These are phyloP conservation scores for Trichosporon faecale DNA, from an alignment of 1,284 basidiomycete species.

Conservation along the genomic window DNA sequence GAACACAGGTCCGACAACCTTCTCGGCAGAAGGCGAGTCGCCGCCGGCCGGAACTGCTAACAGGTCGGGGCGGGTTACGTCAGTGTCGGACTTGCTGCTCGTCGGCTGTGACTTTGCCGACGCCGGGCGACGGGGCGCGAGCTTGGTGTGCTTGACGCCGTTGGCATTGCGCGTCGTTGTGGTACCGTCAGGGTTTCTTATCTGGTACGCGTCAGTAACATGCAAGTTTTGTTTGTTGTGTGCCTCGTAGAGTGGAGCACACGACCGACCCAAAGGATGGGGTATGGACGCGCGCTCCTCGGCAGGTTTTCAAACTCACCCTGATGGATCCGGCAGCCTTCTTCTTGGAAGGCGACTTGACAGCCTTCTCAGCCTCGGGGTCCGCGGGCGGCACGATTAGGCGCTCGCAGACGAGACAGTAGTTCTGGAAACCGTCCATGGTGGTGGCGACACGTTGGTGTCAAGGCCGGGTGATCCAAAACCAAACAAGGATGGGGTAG, in stretches of 20 bases:
- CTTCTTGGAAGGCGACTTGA: constrained; percentile 25
- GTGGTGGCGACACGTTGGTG: constrained; percentile 11
- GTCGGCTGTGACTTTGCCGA: neutral
- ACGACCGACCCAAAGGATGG: neutral
- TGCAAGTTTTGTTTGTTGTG: neutral
- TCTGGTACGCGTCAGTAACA: constrained; percentile 24
- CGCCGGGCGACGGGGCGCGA: constrained; percentile 29
- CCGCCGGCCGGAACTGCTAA: neutral
- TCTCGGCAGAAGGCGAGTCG: constrained; percentile 7
- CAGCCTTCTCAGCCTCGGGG: constrained; percentile 26
- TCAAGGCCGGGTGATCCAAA: neutral
- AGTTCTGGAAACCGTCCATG: constrained; percentile 38
- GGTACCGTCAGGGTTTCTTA: constrained; percentile 47
- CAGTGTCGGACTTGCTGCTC: neutral
- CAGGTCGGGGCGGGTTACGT: neutral
- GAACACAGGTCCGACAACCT: constrained; percentile 19
- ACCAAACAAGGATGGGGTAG: neutral
- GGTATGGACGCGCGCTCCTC: neutral
- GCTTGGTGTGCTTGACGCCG: constrained; percentile 42
- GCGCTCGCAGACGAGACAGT: constrained; percentile 47
- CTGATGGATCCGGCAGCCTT: constrained; percentile 40
- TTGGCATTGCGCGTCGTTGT: constrained; percentile 45
- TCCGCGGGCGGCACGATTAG: constrained; percentile 34
- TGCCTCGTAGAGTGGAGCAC: neutral
- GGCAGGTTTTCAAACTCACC: constrained; percentile 29